Conservation (phyloP, 2,329 filamentous ascomycete genomes). For the Calonectria naviculata region DNA sequence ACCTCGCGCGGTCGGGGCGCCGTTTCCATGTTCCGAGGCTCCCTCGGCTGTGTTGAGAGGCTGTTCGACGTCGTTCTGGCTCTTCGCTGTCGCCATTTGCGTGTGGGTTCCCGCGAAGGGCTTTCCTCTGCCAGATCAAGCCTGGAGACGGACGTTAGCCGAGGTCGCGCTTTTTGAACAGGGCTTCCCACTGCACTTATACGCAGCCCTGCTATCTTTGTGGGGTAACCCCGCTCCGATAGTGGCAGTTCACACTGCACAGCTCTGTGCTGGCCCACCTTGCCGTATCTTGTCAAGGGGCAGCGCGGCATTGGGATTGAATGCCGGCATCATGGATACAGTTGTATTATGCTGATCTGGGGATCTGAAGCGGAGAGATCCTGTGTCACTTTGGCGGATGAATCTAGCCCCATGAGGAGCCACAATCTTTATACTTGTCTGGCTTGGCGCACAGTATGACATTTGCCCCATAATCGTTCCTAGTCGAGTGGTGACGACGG, state of each 20-base stretch:
- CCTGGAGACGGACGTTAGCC: background rate
- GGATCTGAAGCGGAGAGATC: background rate
- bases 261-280: background rate
- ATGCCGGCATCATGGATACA: background rate
- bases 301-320: background rate
- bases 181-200: background rate
- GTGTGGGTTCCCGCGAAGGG: background rate
- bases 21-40: background rate
- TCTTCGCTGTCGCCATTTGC: background rate
- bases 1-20: background rate
- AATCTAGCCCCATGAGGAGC: background rate
- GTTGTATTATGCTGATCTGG: background rate
- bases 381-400: background rate
- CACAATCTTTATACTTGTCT: background rate
- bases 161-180: background rate
- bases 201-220: background rate
- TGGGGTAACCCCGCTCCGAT: constrained; percentile 1
- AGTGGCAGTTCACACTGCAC: background rate
- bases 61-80: background rate
- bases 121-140: background rate
- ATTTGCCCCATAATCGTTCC: background rate
- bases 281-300: background rate
- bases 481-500: background rate
- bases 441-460: background rate
- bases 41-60: background rate